A percentile compares a stretch with the other conserved stretches of the same genome.
Conservation (phyloP, 805 yeast species). For the Pichia cephalocereana region DNA sequence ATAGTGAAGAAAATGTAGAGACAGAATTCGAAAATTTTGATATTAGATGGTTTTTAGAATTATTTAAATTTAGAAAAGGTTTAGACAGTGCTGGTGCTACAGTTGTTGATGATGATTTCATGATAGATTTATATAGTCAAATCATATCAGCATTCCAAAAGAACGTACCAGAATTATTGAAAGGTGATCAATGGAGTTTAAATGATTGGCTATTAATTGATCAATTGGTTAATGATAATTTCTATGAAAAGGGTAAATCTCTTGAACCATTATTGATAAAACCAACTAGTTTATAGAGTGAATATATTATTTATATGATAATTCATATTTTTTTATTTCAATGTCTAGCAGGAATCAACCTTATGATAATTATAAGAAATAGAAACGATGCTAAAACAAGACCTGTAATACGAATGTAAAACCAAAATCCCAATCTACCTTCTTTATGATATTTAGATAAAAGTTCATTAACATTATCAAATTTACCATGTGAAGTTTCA, state of each 20-base stretch:
- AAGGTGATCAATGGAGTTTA: constrained; percentile 14
- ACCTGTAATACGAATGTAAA: constrained; percentile 22
- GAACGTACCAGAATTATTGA: not conserved
- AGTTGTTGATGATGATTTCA: constrained; percentile 2
- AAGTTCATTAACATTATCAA: constrained; percentile 20
- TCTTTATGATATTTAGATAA: constrained; percentile 24
- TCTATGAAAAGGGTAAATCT: constrained; percentile 21
- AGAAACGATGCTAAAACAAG: constrained; percentile 19
- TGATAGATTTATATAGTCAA: constrained; percentile 7
- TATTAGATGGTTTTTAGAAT: constrained; percentile 12
- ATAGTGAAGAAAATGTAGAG: not conserved
- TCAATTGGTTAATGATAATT: constrained; percentile 10
- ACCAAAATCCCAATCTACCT: constrained; percentile 26
- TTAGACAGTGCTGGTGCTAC: not conserved
- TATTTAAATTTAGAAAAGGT: constrained; percentile 5
- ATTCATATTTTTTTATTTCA: constrained; percentile 7
- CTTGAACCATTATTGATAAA: constrained; percentile 17
- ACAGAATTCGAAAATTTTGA: not conserved
- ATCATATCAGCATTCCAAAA: not conserved
- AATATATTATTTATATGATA: not conserved
- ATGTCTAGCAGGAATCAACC: constrained; percentile 29
- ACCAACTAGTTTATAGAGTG: constrained; percentile 16
- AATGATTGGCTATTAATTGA: constrained; percentile 11
- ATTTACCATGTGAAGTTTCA: constrained; percentile 22
- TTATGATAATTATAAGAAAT: constrained; percentile 20